A percentile compares a stretch with the other conserved stretches of the same genome.
These are phyloP conservation scores for Coemansia sp. DNA, from an alignment of 371 early-diverging fungal genomes.

Conservation along the genomic window DNA sequence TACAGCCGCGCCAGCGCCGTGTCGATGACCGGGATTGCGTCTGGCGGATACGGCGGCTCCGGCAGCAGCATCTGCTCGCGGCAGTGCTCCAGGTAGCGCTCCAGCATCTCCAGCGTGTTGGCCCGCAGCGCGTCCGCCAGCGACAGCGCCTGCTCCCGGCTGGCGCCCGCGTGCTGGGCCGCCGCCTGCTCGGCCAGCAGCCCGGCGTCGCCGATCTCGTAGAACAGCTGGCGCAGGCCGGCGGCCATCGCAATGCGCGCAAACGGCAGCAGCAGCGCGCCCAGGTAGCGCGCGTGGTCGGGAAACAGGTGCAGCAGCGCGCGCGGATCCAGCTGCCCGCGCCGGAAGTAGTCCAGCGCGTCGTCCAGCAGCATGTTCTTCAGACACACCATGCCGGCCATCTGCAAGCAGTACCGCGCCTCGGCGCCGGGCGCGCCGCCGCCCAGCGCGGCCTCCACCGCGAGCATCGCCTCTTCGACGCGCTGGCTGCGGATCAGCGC, in stretches of 20 bases:
- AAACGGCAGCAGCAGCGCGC: constrained; percentile 38
- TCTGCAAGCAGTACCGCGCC: constrained; percentile 39
- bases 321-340: constrained; percentile 46
- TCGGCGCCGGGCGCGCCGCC: constrained; percentile 15
- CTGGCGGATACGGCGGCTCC: constrained; percentile 16
- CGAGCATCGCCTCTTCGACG: constrained; percentile 45
- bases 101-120: constrained; percentile 42
- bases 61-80: constrained; percentile 4
- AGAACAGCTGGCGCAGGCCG: constrained; percentile 20
- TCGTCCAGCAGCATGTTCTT: constrained; percentile 44
- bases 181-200: constrained; percentile 18
- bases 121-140: constrained; percentile 15
- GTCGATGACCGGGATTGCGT: constrained; percentile 33
- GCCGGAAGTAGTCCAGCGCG: constrained; percentile 42
- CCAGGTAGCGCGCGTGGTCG: constrained; percentile 24
- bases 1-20: constrained; percentile 35
- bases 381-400: constrained; percentile 37
- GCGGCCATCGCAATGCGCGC: constrained; percentile 30
- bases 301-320: constrained; percentile 44
- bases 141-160: constrained; percentile 10
- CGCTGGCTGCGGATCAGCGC: constrained; percentile 23
- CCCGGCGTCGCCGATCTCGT: constrained; percentile 22
- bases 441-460: constrained; percentile 26
- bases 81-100: constrained; percentile 40
- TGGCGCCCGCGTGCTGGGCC: constrained; percentile 27